phyloP scores from a whole-genome alignment of 305 asterid genomes.

The Ruellia speciosa region DNA sequence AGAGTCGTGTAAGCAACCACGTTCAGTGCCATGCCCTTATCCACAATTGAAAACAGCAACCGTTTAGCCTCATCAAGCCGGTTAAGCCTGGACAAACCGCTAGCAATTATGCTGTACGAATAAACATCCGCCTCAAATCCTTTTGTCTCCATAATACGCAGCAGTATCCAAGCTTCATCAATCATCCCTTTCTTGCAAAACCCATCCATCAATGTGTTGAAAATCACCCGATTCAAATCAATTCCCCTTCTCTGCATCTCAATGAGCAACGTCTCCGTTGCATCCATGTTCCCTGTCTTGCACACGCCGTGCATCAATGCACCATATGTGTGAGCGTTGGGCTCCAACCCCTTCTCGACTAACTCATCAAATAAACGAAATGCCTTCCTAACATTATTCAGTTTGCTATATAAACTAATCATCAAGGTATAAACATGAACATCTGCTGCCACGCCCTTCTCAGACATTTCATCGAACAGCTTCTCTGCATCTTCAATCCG shows the following conservation, averaged over 20 bases:
- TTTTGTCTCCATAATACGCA: conserved; percentile 50
- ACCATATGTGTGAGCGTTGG: conserved; percentile 58
- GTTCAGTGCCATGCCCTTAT: conserved; percentile 45
- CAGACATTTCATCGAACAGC: conserved; percentile 52
- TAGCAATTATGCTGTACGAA: conserved; percentile 49
- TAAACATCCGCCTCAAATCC: conserved; percentile 60
- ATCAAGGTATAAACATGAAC: conserved; percentile 46
- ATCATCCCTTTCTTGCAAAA: conserved; percentile 69
- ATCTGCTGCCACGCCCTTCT: conserved; percentile 46
- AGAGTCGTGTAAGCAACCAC: conserved; percentile 48
- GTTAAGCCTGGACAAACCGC: conserved; percentile 43
- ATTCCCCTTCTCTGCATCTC: conserved; percentile 74
- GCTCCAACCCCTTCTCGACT: conserved; percentile 47
- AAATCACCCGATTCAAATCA: conserved; percentile 45
- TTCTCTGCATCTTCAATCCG: conserved; percentile 41
- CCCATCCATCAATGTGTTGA: conserved; percentile 67
- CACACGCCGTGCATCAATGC: conserved; percentile 61
- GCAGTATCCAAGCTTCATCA: conserved; percentile 53
- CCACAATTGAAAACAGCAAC: conserved; percentile 47
- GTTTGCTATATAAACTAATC: conserved; percentile 43
- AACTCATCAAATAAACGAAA: conserved; percentile 55
- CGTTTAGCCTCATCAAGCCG: conserved; percentile 54
- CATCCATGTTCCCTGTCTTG: conserved; percentile 56
- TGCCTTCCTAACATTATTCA: conserved; percentile 43
- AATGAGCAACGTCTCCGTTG: conserved; percentile 42